Conservation (phyloP, 257 asterid species). For the Verbena officinalis region DNA sequence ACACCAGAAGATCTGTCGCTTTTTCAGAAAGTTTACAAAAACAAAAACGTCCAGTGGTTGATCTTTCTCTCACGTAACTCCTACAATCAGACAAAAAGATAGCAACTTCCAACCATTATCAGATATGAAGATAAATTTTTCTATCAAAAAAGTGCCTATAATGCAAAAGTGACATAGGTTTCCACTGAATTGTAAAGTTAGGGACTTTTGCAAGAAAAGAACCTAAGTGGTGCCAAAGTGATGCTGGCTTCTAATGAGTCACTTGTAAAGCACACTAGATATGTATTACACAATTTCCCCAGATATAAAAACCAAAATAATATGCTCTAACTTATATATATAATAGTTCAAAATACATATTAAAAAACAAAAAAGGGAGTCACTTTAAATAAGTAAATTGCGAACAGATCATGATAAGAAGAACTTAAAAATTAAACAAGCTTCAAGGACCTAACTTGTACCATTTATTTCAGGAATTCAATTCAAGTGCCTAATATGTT, state of each 20-base stretch:
- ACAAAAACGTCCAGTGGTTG: constrained; percentile 3
- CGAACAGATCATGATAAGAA: too few relatives aligned
- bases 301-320: constrained; percentile 6
- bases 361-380: background rate
- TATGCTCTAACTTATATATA: background rate
- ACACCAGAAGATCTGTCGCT: constrained; percentile 27
- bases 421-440: too few relatives aligned
- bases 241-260: constrained; percentile 28
- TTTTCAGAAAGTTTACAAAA: background rate
- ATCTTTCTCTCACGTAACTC: constrained; percentile 18
- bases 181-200: constrained; percentile 37
- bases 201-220: constrained; percentile 20
- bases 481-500: too few relatives aligned
- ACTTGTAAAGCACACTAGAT: constrained; percentile 10
- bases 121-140: constrained; percentile 19
- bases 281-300: background rate
- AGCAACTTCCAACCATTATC: constrained; percentile 18
- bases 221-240: constrained; percentile 7
- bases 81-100: constrained; percentile 19
- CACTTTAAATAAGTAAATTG: background rate
- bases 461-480: too few relatives aligned
- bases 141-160: constrained; percentile 16
- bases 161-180: constrained; percentile 22
- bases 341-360: background rate
- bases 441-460: too few relatives aligned